Conservation (phyloP, 192 early-diverging fungal species). For the Powellomyces hirtus region DNA sequence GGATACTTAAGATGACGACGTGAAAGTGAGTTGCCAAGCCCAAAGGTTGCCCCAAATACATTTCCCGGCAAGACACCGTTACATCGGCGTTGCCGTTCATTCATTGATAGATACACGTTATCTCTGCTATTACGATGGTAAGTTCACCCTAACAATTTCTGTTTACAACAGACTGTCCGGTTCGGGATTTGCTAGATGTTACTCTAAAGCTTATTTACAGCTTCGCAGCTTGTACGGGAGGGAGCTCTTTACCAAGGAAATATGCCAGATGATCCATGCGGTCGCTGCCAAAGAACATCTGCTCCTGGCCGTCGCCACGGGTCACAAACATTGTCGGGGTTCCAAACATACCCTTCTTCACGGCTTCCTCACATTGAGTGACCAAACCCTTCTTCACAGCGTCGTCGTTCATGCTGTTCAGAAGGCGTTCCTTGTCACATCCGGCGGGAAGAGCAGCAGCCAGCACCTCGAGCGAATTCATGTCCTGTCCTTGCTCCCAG, state of each 20-base stretch:
- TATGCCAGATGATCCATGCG: constrained; percentile 40
- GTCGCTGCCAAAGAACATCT: constrained; percentile 46
- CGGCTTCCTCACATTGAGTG: constrained; percentile 14
- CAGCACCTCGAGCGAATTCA: background rate
- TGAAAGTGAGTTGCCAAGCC: no score
- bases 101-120: no score
- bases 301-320: constrained; percentile 13
- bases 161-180: no score
- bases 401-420: background rate
- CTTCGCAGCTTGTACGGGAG: background rate
- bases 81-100: no score
- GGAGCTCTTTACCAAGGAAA: constrained; percentile 28
- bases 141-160: no score
- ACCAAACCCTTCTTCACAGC: constrained; percentile 30
- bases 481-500: constrained; percentile 4
- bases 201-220: background rate
- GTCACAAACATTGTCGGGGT: constrained; percentile 39
- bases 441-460: background rate
- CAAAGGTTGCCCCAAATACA: no score
- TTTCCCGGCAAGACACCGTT: no score
- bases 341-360: constrained; percentile 44
- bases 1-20: no score
- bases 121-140: no score
- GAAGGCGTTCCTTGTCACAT: constrained; percentile 1
- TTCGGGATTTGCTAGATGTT: no score